A percentile compares a stretch with the other conserved stretches of the same genome.
Conservation (phyloP, 345 rosid species). For the Pistacia atlantica region DNA sequence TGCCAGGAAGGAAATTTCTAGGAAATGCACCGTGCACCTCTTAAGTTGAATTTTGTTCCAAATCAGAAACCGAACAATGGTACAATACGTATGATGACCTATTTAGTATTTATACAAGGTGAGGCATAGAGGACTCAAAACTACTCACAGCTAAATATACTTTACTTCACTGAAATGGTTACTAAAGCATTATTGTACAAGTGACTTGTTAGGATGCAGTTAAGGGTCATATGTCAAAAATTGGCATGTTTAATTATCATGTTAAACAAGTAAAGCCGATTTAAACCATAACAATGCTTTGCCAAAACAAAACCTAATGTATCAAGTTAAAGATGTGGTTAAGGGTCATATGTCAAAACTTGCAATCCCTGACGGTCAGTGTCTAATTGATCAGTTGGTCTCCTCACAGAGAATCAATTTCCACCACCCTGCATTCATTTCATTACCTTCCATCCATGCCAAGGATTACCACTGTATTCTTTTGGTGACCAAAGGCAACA, state of each 20-base stretch:
- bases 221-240: neutral
- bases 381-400: neutral
- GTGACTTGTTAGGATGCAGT: no score
- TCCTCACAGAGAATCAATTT: no score
- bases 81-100: neutral
- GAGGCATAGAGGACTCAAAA: neutral
- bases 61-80: neutral
- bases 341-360: neutral
- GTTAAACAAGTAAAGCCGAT: neutral
- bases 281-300: neutral
- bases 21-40: neutral
- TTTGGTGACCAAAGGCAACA: conserved; percentile 92
- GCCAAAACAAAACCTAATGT: neutral
- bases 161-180: neutral
- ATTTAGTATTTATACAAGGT: neutral
- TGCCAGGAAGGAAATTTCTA: neutral
- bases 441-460: conserved; percentile 96
- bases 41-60: neutral
- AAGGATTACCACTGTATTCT: conserved; percentile 83
- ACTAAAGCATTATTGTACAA: no score
- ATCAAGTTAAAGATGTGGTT: neutral
- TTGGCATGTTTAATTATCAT: neutral
- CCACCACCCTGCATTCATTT: neutral
- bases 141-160: neutral
- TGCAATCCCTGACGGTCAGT: neutral